These are phyloP conservation scores for Fusarium sp. DNA, from an alignment of 2,329 filamentous ascomycete species.

Conservation along the genomic window DNA sequence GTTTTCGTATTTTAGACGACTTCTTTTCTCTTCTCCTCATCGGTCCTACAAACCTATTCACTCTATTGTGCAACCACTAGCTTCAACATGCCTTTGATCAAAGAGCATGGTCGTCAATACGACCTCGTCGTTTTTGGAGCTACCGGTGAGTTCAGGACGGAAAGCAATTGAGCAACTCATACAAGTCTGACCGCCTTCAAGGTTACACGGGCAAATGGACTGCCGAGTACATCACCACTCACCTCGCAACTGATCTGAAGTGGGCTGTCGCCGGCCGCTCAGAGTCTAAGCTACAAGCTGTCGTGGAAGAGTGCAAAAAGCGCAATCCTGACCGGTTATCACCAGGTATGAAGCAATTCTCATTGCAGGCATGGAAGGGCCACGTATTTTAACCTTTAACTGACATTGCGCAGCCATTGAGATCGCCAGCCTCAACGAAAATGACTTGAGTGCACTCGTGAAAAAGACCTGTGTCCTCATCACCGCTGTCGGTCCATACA, in stretches of 20 bases:
- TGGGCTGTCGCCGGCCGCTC: slow-evolving; percentile 92
- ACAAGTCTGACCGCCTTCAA: slow-evolving; percentile 28
- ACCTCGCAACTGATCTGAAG: slow-evolving; percentile 80
- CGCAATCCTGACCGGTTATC: slow-evolving; percentile 76
- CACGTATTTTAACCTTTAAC: neutral
- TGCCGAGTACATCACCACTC: slow-evolving; percentile 78
- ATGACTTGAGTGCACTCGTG: slow-evolving; percentile 61
- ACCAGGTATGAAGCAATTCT: slow-evolving; percentile 67
- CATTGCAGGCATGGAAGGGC: neutral
- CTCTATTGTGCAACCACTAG: neutral
- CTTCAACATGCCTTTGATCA: slow-evolving; percentile 56
- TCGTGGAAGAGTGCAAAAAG: slow-evolving; percentile 75
- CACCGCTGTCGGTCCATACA: slow-evolving; percentile 71
- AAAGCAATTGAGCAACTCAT: neutral
- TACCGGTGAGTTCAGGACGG: slow-evolving; percentile 57
- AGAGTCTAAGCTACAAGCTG: slow-evolving; percentile 75
- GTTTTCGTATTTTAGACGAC: neutral
- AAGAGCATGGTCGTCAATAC: slow-evolving; percentile 65
- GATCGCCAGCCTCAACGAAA: slow-evolving; percentile 59
- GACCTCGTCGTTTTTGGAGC: slow-evolving; percentile 70
- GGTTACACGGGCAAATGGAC: slow-evolving; percentile 87
- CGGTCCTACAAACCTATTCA: neutral
- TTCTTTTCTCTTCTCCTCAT: too few relatives aligned
- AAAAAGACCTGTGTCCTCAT: slow-evolving; percentile 69
- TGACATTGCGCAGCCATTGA: slow-evolving; percentile 60